Conservation (phyloP, 2,329 filamentous ascomycete genomes). For the Corinectria fuckeliana region DNA sequence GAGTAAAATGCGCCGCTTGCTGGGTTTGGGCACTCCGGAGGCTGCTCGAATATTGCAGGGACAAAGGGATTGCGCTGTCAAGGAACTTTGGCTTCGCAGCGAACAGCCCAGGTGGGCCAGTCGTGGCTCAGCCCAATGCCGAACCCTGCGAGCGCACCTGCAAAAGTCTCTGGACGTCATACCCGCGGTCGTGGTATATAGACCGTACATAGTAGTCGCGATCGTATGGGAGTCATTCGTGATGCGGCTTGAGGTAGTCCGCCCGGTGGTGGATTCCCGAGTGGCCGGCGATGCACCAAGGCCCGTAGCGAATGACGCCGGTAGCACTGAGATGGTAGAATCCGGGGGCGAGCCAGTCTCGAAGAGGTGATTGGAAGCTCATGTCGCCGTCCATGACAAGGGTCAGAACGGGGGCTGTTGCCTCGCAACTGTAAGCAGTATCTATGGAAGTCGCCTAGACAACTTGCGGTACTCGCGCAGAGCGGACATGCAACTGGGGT, state of each 20-base stretch:
- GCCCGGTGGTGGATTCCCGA: constrained; percentile 93
- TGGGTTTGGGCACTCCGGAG: constrained; percentile 83
- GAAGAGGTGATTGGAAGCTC: constrained; percentile 86
- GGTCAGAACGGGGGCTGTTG: constrained; percentile 83
- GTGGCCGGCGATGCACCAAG: constrained; percentile 83
- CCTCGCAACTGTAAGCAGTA: constrained; percentile 86
- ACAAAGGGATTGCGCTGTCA: constrained; percentile 71
- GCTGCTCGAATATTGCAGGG: constrained; percentile 63
- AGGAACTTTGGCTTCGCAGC: constrained; percentile 75
- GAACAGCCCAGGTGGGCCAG: constrained; percentile 88
- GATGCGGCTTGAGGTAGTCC: constrained; percentile 82
- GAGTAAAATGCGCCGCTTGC: constrained; percentile 82
- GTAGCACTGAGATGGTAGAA: constrained; percentile 96
- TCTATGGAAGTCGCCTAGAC: constrained; percentile 88
- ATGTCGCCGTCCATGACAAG: constrained; percentile 94
- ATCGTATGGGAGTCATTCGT: constrained; percentile 85
- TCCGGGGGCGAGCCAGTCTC: constrained; percentile 94
- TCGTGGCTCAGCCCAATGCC: constrained; percentile 93
- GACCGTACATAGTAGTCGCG: constrained; percentile 76
- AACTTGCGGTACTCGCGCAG: constrained; percentile 84
- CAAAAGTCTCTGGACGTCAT: constrained; percentile 85
- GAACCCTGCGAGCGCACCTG: constrained; percentile 79
- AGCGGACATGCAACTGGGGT: constrained; percentile 87
- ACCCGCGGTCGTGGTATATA: constrained; percentile 89
- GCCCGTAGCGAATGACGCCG: constrained; percentile 84